phyloP scores from a whole-genome alignment of 106 monocot genomes.

The Phalaenopsis aphrodite region DNA sequence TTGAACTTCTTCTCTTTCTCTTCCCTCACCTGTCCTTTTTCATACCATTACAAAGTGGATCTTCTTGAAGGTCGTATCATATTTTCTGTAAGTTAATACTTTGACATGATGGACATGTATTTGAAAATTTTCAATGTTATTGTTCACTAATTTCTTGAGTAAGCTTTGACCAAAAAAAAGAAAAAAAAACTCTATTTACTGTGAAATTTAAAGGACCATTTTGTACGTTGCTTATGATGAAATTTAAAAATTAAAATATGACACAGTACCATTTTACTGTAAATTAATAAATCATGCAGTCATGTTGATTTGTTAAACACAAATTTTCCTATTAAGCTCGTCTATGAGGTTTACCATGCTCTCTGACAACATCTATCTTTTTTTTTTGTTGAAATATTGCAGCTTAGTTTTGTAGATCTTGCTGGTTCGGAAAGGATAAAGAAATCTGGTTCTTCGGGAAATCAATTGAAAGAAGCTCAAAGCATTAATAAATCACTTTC shows the following conservation, averaged over 20 bases:
- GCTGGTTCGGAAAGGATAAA: constrained; percentile 99
- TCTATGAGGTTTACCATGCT: not conserved
- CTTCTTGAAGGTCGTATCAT: not conserved
- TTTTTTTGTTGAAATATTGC: constrained; percentile 18
- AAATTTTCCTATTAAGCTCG: not conserved
- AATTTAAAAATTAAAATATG: too few relatives aligned
- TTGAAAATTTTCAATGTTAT: too few relatives aligned
- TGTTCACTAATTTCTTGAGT: too few relatives aligned
- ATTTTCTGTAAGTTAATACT: too few relatives aligned
- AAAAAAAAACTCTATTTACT: too few relatives aligned
- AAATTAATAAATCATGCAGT: not conserved
- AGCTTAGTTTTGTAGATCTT: constrained; percentile 99
- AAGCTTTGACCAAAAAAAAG: too few relatives aligned
- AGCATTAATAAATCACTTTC: constrained; percentile 99
- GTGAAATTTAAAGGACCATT: too few relatives aligned
- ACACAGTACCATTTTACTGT: not conserved
- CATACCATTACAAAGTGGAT: not conserved
- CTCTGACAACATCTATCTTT: not conserved
- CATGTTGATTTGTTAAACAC: not conserved
- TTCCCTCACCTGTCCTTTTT: too few relatives aligned
- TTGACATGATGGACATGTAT: too few relatives aligned
- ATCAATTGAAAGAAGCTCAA: constrained; percentile 92
- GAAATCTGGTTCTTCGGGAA: constrained; percentile 84
- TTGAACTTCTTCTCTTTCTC: too few relatives aligned
- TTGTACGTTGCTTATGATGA: too few relatives aligned